Base-by-base conservation (phyloP, 2,329 filamentous ascomycete species). In the Ramichloridium luteum region DNA sequence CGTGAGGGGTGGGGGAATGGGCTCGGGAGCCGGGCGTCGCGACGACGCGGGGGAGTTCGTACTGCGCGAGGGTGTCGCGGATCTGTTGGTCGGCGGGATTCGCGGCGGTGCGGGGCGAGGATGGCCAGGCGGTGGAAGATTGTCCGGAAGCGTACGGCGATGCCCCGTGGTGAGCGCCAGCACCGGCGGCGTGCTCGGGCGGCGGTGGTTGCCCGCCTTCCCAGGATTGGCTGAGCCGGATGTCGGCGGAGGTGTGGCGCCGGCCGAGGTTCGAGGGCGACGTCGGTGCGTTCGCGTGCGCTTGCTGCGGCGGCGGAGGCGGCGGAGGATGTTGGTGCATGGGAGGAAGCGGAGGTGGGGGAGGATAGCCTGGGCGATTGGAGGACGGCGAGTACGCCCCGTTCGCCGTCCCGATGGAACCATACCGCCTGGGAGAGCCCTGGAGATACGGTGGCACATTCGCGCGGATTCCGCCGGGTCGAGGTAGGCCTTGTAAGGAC, bases 221-320 rank as follows among this genome's bases (percentile, higher is more conserved):
- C 47, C 64, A 86, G 37, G 62, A 61, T 39, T 64, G 60, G n/a
- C 20, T 23, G 4, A 62, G 79, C 32, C 90, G 78, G 46, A 98
- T 96, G 54, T 98, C 90, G 36, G 90, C 90, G 23, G 86, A 88
- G 2, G 90, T 98, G 58, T 98, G 90, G 39, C 88, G 74, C 41
- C 88, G 77, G 27, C 76, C 72, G 28, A 93, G 66, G 47, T 75
- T 85, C 35, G 74, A 70, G 1, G 70, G 68, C 14, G 71, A 68
- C 22, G 72, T 72, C 13, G 63, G 59, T 35, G 65, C 65, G 32
- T 61, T 64, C n/a, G 70, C 65, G 50, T 74, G 72, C 20, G 77
- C 74, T 18, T 74, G 70, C 15, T 70, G 67, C 45, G 76, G 67
- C 17, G 73, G 39, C 13, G 38, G 44, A 23, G 43, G 40, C 13